Percentiles rank a stretch among this genome's conserved stretches.
Evolutionary conservation across 768 basidiomycete genomes (phyloP).

Genomic region (Suillus alpinus): DNA sequence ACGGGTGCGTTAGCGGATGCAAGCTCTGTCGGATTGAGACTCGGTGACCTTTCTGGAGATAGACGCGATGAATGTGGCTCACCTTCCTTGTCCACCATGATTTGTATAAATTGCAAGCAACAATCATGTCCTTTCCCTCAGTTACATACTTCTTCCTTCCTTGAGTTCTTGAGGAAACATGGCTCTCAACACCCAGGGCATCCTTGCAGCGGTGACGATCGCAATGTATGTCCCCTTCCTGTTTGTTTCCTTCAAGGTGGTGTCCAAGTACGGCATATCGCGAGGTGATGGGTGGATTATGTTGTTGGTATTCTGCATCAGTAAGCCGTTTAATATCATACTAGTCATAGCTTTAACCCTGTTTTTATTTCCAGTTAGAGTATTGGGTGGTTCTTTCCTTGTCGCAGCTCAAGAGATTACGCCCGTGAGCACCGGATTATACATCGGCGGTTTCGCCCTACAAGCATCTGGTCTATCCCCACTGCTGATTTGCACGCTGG

Average conservation of each 20-base stretch:
- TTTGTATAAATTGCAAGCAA: slow-evolving; percentile 17
- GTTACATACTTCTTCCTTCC: neutral
- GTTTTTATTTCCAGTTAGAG: slow-evolving; percentile 42
- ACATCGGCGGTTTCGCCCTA: slow-evolving; percentile 49
- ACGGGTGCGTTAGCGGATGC: too few species aligned
- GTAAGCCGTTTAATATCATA: slow-evolving; percentile 15
- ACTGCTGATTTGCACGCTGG: slow-evolving; percentile 34
- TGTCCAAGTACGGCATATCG: slow-evolving; percentile 53
- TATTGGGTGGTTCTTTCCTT: slow-evolving; percentile 54
- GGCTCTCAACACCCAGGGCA: slow-evolving; percentile 40
- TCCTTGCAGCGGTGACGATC: slow-evolving; percentile 59
- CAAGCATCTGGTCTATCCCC: slow-evolving; percentile 38
- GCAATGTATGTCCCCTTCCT: slow-evolving; percentile 59
- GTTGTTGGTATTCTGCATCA: slow-evolving; percentile 55
- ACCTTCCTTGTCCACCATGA: neutral
- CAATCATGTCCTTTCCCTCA: neutral
- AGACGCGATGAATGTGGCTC: too few species aligned
- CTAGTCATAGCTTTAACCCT: slow-evolving; percentile 2
- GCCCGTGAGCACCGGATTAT: slow-evolving; percentile 41
- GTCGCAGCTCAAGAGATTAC: slow-evolving; percentile 49
- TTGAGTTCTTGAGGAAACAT: slow-evolving; percentile 18
- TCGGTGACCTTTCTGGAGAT: too few species aligned
- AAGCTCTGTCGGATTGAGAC: too few species aligned
- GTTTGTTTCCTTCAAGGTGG: slow-evolving; percentile 41
- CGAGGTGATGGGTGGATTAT: slow-evolving; percentile 67